Conservation (phyloP, 1,139 yeast species). For the Suhomyces atakaporum region DNA sequence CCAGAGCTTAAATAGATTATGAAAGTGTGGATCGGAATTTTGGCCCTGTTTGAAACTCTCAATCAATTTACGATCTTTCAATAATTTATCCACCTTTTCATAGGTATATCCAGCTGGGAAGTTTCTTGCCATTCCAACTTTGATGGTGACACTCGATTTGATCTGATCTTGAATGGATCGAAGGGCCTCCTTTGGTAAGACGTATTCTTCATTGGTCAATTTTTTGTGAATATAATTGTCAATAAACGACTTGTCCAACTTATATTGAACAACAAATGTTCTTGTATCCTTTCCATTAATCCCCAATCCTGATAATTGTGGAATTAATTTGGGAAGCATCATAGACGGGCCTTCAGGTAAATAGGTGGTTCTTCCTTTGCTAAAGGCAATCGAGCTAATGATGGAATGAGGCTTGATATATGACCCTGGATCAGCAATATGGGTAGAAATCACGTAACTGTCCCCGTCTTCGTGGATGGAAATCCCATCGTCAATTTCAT, state of each 20-base stretch:
- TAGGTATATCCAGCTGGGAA: conserved; percentile 45
- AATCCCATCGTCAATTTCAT: conserved; percentile 93
- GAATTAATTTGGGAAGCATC: conserved; percentile 69
- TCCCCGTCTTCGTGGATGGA: conserved; percentile 50
- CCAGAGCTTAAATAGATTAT: conserved; percentile 32
- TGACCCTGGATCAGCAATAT: conserved; percentile 88
- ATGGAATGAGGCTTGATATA: conserved; percentile 50
- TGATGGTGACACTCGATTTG: conserved; percentile 19
- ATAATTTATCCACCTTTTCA: conserved; percentile 33
- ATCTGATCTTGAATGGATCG: conserved; percentile 18
- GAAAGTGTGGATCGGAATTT: conserved; percentile 21
- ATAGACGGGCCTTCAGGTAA: conserved; percentile 64
- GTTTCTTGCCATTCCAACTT: conserved; percentile 25
- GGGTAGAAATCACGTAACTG: conserved; percentile 57
- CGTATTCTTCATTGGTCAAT: conserved; percentile 17
- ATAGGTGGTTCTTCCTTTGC: conserved; percentile 69
- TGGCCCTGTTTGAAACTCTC: conserved; percentile 10
- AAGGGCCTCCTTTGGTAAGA: conserved; percentile 21
- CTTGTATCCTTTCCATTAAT: conserved; percentile 41
- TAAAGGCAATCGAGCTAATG: conserved; percentile 60
- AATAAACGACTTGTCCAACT: conserved; percentile 28
- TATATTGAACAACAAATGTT: conserved; percentile 49
- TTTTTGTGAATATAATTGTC: conserved; percentile 23
- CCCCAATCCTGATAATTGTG: conserved; percentile 62
- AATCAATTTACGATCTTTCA: conserved; percentile 20